These are phyloP conservation scores for Hypoxylon subgilvum DNA, from an alignment of 495 filamentous ascomycete species.

Conservation along the genomic window DNA sequence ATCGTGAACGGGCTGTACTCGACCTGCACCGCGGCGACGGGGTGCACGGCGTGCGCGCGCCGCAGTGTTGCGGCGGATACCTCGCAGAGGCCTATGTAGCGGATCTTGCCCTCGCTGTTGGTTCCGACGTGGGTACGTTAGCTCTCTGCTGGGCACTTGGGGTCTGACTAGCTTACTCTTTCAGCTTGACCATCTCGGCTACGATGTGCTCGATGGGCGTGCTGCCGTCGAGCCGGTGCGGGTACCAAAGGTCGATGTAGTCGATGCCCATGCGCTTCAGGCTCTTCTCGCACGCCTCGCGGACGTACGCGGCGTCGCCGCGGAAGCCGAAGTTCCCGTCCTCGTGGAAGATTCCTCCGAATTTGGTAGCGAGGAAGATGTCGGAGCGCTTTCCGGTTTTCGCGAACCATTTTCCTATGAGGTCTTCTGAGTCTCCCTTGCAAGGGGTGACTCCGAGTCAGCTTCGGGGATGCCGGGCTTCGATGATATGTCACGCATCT, in stretches of 20 bases:
- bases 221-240: slow-evolving; percentile 37
- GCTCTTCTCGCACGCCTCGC: slow-evolving; percentile 53
- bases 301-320: slow-evolving; percentile 57
- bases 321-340: slow-evolving; percentile 37
- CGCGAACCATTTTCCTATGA: slow-evolving; percentile 64
- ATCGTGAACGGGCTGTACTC: slow-evolving; percentile 68
- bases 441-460: slow-evolving; percentile 2
- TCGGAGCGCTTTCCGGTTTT: slow-evolving; percentile 58
- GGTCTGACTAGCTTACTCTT: slow-evolving; percentile 56
- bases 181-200: slow-evolving; percentile 54
- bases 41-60: slow-evolving; percentile 64
- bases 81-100: slow-evolving; percentile 64
- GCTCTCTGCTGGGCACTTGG: too few species aligned
- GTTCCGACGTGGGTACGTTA: slow-evolving; percentile 1
- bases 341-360: slow-evolving; percentile 44
- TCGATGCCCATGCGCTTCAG: slow-evolving; percentile 53
- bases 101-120: slow-evolving; percentile 60
- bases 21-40: slow-evolving; percentile 65
- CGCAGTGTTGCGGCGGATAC: slow-evolving; percentile 62
- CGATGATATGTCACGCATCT: neutral
- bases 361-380: slow-evolving; percentile 67
- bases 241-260: slow-evolving; percentile 57
- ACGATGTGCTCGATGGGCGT: slow-evolving; percentile 57
- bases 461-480: neutral
- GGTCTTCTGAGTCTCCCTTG: slow-evolving; percentile 58